These are phyloP conservation scores for Phaeosphaeriaceae sp. DNA, from an alignment of 2,329 filamentous ascomycete genomes.

Conservation along the genomic window DNA sequence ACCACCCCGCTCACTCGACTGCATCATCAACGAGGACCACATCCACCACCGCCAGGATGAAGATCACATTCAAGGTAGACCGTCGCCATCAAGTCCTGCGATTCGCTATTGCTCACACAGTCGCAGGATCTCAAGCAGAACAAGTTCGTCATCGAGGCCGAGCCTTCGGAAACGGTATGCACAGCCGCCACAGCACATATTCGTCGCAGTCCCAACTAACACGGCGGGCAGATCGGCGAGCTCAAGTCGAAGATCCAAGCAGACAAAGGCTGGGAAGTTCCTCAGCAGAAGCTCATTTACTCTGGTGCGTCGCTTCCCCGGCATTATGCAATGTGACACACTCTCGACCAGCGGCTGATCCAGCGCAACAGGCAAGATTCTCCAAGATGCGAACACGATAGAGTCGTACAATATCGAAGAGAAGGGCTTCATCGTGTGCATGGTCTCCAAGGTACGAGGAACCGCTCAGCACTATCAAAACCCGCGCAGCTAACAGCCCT, in stretches of 20 bases:
- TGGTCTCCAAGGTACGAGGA: conserved; percentile 85
- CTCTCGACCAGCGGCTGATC: conserved; percentile 29
- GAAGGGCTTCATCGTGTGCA: conserved; percentile 99
- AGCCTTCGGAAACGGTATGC: conserved; percentile 86
- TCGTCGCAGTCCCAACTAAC: conserved; percentile 22
- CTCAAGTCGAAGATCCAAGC: conserved; percentile 91
- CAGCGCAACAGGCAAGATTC: conserved; percentile 79
- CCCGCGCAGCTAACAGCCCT: conserved; percentile 23
- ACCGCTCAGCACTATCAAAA: conserved; percentile 8
- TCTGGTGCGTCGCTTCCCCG: conserved; percentile 70
- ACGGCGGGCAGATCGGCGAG: conserved; percentile 71
- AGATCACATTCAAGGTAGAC: conserved; percentile 73
- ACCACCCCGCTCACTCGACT: conserved; percentile 26
- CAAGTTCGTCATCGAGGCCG: conserved; percentile 95
- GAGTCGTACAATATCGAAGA: conserved; percentile 98
- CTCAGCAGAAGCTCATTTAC: conserved; percentile 95
- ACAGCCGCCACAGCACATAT: conserved; percentile 25
- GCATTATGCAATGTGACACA: conserved; percentile 16
- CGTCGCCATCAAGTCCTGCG: conserved; percentile 24
- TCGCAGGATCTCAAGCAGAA: conserved; percentile 94
- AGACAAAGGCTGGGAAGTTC: conserved; percentile 93
- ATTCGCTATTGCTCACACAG: conserved; percentile 25
- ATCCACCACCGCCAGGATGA: conserved; percentile 57
- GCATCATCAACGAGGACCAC: conserved; percentile 20
- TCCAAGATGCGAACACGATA: conserved; percentile 96